Conservation (phyloP, 163 green algal genomes). For the Chlorella variabilis region DNA sequence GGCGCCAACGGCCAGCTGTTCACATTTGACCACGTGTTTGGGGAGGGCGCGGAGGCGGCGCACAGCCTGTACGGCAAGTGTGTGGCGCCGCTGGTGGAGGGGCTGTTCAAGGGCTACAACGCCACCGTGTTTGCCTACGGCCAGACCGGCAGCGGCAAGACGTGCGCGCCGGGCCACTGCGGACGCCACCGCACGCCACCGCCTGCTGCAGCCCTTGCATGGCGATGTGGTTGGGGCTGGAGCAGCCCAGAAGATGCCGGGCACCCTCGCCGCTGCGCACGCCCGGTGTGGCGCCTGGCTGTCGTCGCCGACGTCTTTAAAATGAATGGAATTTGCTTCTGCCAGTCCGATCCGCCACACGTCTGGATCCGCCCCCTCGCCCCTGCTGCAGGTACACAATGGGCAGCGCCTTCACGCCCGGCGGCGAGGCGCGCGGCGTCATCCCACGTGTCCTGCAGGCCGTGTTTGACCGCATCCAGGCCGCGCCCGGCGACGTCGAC, state of each 20-base stretch:
- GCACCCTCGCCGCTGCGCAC: too few species aligned
- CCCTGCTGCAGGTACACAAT: conserved; percentile 80
- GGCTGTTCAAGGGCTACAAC: conserved; percentile 95
- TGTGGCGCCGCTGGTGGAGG: conserved; percentile 86
- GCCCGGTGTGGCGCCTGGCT: too few species aligned
- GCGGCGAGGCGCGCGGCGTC: conserved; percentile 64
- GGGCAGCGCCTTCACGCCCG: conserved; percentile 82
- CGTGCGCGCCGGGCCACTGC: conserved; percentile 21
- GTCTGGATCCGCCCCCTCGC: too few species aligned
- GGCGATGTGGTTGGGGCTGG: too few species aligned
- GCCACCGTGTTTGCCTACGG: conserved; percentile 66
- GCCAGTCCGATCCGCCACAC: too few species aligned
- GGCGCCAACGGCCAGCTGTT: conserved; percentile 71
- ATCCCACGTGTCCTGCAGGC: conserved; percentile 88
- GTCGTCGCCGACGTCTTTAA: too few species aligned
- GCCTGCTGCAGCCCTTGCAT: too few species aligned
- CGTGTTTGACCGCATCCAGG: conserved; percentile 76
- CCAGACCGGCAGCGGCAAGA: conserved; percentile 65
- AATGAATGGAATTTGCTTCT: too few species aligned
- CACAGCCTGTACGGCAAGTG: conserved; percentile 76
- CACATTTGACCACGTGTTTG: conserved; percentile 91
- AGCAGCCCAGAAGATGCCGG: too few species aligned
- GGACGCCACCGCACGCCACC: too few species aligned
- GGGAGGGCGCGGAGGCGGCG: conserved; percentile 40
- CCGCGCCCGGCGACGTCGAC: conserved; percentile 45